These are phyloP conservation scores for Pleurotus cornucopiae DNA, from an alignment of 768 basidiomycete genomes.

Conservation along the genomic window DNA sequence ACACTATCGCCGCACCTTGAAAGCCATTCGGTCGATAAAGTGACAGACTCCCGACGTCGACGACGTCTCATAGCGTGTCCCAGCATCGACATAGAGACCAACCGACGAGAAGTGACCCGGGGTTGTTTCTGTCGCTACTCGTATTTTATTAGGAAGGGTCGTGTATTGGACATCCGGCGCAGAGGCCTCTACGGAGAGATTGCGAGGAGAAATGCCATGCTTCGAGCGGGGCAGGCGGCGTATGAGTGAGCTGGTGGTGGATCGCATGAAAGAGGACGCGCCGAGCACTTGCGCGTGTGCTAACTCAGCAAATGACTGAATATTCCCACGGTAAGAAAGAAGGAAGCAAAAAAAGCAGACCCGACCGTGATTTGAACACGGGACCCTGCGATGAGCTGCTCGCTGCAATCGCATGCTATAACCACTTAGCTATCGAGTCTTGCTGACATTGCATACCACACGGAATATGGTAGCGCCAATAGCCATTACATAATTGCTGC, in stretches of 20 bases:
- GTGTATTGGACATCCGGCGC: slow-evolving; percentile 55
- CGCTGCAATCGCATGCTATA: slow-evolving; percentile 54
- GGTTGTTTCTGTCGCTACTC: slow-evolving; percentile 86
- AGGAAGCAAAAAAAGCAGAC: slow-evolving; percentile 23
- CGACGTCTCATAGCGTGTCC: slow-evolving; percentile 81
- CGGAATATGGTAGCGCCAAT: neutral
- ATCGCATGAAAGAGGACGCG: neutral
- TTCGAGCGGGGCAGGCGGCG: slow-evolving; percentile 1
- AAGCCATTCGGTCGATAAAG: slow-evolving; percentile 93
- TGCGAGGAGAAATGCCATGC: neutral
- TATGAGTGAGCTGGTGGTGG: slow-evolving; percentile 1
- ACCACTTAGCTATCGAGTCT: slow-evolving; percentile 20
- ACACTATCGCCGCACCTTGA: slow-evolving; percentile 61
- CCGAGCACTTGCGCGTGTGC: too few species aligned
- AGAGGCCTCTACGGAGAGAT: slow-evolving; percentile 8
- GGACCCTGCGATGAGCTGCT: slow-evolving; percentile 38
- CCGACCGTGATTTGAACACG: slow-evolving; percentile 58
- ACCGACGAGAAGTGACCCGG: slow-evolving; percentile 94
- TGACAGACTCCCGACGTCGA: slow-evolving; percentile 79
- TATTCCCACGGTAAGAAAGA: neutral
- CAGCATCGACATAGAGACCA: slow-evolving; percentile 92
- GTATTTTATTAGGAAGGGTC: slow-evolving; percentile 84
- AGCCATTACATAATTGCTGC: neutral
- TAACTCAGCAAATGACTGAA: too few species aligned
- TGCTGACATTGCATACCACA: neutral